Evolutionary conservation across 2,329 filamentous ascomycete species (phyloP), one percentile per base, ranked within the genome.

Genomic region (Arthrobotrys pseudoclavata): DNA sequence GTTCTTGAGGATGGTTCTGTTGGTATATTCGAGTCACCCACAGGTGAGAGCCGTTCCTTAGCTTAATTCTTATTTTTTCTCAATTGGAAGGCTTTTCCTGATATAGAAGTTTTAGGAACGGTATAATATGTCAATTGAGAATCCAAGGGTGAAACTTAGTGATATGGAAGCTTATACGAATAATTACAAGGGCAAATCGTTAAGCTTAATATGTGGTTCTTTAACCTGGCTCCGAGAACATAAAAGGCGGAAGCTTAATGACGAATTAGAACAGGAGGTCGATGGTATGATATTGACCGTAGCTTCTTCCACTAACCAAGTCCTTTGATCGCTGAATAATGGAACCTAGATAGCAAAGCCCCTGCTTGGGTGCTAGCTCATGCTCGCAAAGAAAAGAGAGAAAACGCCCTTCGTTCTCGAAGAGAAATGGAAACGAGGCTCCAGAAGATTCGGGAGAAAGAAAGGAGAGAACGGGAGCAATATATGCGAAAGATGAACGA

Each of bases 1-100:
- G 92, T 93, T 76, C 88, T 97, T 26, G 90, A 96, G 80, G 84
- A 91, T 48, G 91, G 92, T 7, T 92, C 94, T 82, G 87, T 97
- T 55, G 94, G 92, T 31, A 94, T 97, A 50, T 90, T 97, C 53
- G 94, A 97, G 83, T 97, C 93, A 53, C 94, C 94, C n/a, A 97
- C 94, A 48, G 94, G 94, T 83, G 50, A 24, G 53, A 24, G 31
- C 31, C 3, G 7, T 40, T 20, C 9, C 62, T 12, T 80, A 85
- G 29, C n/a, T n/a, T n/a, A n/a, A n/a, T n/a, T n/a, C n/a, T n/a
- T n/a, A n/a, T 9, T 9, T 85, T 80, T 84, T 86, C 82, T 45
- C n/a, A 24, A 52, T 47, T 61, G 20, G 31, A 34, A 34, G 1
- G 31, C 31, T 15, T 24, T 50, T 67, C 60, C 29, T 42, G 18